Percentiles rank a stretch among this genome's conserved stretches.
These are phyloP conservation scores for Diplocarpon rosae DNA, from an alignment of 2,329 filamentous ascomycete genomes.

Conservation along the genomic window DNA sequence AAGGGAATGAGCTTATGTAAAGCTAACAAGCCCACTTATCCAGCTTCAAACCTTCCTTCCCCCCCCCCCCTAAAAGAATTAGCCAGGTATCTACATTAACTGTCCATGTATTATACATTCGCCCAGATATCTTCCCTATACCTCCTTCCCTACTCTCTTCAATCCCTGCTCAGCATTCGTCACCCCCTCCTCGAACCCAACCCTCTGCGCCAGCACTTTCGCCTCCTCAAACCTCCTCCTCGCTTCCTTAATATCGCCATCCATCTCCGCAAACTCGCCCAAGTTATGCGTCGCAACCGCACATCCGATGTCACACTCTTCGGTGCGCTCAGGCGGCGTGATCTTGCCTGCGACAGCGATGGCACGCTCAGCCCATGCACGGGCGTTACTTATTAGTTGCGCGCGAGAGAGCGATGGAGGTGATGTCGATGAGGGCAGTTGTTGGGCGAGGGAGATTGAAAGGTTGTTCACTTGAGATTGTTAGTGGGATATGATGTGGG, in stretches of 20 bases:
- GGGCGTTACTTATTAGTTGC: slow-evolving; percentile 56
- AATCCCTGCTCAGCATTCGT: slow-evolving; percentile 43
- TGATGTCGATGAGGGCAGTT: slow-evolving; percentile 27
- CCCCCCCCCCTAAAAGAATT: too few species aligned
- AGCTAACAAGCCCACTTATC: too few species aligned
- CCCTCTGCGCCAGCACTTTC: slow-evolving; percentile 44
- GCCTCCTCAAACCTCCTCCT: slow-evolving; percentile 59
- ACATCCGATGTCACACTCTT: slow-evolving; percentile 77
- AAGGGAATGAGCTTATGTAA: too few species aligned
- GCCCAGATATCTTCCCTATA: neutral
- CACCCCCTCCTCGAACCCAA: slow-evolving; percentile 42
- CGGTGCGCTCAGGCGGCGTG: slow-evolving; percentile 51
- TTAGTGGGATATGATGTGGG: slow-evolving; percentile 5
- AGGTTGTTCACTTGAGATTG: slow-evolving; percentile 63
- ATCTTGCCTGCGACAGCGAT: slow-evolving; percentile 56
- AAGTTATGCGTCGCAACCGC: slow-evolving; percentile 78
- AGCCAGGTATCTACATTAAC: too few species aligned
- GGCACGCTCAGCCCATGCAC: slow-evolving; percentile 71
- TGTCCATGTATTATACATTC: neutral
- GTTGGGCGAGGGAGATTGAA: slow-evolving; percentile 56
- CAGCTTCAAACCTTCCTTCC: too few species aligned
- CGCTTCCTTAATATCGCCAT: slow-evolving; percentile 54
- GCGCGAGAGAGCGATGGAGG: slow-evolving; percentile 37
- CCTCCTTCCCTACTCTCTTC: slow-evolving; percentile 17
- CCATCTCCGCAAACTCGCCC: slow-evolving; percentile 70